A percentile compares a stretch with the other conserved stretches of the same genome.
Evolutionary conservation across 371 early-diverging fungal species (phyloP).

Genomic region (Dichotomocladium elegans): DNA sequence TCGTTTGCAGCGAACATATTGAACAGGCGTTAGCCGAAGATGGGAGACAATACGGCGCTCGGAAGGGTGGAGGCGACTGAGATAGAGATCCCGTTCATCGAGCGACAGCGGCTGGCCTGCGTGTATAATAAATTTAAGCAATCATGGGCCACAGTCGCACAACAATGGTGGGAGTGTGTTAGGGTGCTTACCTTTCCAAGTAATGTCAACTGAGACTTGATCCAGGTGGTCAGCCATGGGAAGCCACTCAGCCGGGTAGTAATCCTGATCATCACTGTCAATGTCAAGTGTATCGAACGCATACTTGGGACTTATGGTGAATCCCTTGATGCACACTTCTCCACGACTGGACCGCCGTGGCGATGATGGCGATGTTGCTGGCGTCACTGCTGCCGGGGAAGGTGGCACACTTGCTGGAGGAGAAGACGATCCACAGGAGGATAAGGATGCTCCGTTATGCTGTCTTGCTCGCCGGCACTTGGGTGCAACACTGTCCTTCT

Average conservation of each 20-base stretch:
- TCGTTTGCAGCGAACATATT: conserved; percentile 60
- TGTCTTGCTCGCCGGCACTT: too few relatives aligned
- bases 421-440: too few relatives aligned
- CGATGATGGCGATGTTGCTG: too few relatives aligned
- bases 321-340: too few relatives aligned
- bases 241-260: conserved; percentile 13
- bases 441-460: too few relatives aligned
- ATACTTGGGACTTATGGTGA: background rate
- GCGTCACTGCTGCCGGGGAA: too few relatives aligned
- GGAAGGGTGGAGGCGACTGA: conserved; percentile 42
- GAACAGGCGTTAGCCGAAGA: conserved; percentile 57
- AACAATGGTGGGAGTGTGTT: too few relatives aligned
- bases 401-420: too few relatives aligned
- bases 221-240: conserved; percentile 9
- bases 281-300: conserved; percentile 14
- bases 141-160: background rate
- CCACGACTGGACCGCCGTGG: too few relatives aligned
- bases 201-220: conserved; percentile 14
- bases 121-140: background rate
- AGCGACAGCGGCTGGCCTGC: background rate
- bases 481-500: too few relatives aligned
- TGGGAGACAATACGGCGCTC: conserved; percentile 58
- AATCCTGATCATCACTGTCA: conserved; percentile 11
- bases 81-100: conserved; percentile 25
- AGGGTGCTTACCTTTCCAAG: conserved; percentile 25